Conservation (phyloP, 345 rosid species). For the Acer negundo region DNA sequence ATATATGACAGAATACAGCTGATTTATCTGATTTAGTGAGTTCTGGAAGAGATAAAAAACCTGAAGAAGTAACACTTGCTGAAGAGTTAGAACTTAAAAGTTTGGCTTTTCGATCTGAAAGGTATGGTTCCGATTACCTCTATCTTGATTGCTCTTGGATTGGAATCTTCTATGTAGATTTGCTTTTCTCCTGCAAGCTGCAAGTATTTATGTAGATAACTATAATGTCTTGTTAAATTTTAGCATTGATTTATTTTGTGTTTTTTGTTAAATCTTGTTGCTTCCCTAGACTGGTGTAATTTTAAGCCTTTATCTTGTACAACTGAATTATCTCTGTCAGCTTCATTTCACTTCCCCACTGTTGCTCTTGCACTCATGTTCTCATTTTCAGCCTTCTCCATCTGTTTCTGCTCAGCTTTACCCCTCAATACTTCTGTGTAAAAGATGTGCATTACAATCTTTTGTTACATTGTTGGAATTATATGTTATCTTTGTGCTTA, state of each 20-base stretch:
- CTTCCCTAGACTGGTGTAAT: background rate
- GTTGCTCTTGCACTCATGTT: background rate
- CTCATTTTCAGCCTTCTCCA: background rate
- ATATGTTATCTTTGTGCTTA: background rate
- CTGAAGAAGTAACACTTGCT: constrained; percentile 85
- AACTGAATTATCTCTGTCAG: background rate
- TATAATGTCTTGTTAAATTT: background rate
- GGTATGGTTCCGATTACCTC: constrained; percentile 48
- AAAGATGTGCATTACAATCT: background rate
- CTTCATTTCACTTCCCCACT: background rate
- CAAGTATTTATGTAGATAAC: background rate
- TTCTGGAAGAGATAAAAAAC: constrained; percentile 91
- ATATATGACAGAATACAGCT: constrained; percentile 73
- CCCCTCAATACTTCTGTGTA: background rate
- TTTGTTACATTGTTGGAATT: background rate
- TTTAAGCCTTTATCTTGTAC: background rate
- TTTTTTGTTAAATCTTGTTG: background rate
- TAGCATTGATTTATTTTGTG: background rate
- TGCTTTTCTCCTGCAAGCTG: background rate
- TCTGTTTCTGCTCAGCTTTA: background rate
- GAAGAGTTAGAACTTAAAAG: constrained; percentile 73
- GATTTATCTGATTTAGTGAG: constrained; percentile 97
- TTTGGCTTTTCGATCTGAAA: constrained; percentile 87
- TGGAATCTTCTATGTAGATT: constrained; percentile 7
- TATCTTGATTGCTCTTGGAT: constrained; percentile 2